These are phyloP conservation scores for Styphnolobium japonicum DNA, from an alignment of 306 rosid genomes.

Conservation along the genomic window DNA sequence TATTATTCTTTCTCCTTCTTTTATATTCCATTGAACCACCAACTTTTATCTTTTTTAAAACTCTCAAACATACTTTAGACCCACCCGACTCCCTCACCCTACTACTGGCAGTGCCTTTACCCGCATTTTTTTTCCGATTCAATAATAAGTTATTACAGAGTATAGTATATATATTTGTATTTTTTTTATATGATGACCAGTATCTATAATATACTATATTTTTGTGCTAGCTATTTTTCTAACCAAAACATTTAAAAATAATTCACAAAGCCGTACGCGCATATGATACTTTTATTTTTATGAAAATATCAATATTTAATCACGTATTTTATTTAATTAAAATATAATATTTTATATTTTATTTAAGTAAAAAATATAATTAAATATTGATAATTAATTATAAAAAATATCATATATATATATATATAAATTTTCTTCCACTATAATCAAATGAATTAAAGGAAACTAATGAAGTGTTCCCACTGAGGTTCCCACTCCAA, in stretches of 20 bases:
- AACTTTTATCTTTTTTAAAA: no score
- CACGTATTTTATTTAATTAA: no score
- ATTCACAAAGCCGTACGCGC: background rate
- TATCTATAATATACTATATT: background rate
- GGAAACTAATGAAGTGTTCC: slow-evolving; percentile 29
- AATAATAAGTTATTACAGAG: background rate
- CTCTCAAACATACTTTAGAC: no score
- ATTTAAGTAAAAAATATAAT: no score
- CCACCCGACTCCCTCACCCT: slow-evolving; percentile 22
- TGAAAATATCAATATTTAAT: no score
- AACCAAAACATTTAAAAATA: no score
- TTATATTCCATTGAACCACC: no score
- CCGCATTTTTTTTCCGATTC: background rate
- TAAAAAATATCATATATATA: background rate
- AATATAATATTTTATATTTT: no score
- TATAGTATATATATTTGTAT: background rate
- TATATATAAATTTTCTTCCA: background rate
- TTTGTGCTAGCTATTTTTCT: slow-evolving; percentile 7
- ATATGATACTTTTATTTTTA: no score
- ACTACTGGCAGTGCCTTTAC: background rate
- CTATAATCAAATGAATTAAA: slow-evolving; percentile 30
- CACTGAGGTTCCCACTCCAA: slow-evolving; percentile 42
- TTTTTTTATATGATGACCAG: background rate
- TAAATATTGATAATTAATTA: no score
- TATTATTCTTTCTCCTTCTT: no score